Conservation (phyloP, 1,284 basidiomycete genomes). For the Apiotrichum porosum region DNA sequence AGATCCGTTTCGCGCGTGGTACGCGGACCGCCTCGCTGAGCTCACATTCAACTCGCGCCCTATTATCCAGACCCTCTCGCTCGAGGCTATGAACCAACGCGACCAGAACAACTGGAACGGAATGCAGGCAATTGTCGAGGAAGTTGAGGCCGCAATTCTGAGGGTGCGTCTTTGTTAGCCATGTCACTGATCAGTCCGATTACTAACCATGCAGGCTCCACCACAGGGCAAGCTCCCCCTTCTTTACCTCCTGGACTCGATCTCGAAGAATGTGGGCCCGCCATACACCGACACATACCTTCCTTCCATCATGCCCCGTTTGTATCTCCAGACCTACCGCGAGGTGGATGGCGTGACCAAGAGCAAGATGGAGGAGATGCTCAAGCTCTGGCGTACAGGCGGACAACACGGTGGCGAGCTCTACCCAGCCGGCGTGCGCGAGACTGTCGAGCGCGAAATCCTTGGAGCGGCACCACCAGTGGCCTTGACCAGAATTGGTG, state of each 20-base stretch:
- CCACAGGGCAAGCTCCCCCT: conserved; percentile 86
- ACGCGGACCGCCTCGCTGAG: conserved; percentile 67
- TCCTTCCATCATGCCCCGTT: conserved; percentile 61
- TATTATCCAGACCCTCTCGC: conserved; percentile 90
- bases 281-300: conserved; percentile 81
- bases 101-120: conserved; percentile 60
- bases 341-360: conserved; percentile 76
- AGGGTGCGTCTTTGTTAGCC: conserved; percentile 47
- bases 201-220: conserved; percentile 61
- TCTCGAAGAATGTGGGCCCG: conserved; percentile 87
- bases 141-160: conserved; percentile 80
- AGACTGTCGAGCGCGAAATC: conserved; percentile 37
- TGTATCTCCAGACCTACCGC: conserved; percentile 79
- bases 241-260: conserved; percentile 93
- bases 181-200: too few species aligned
- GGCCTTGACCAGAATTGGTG: conserved; percentile 10
- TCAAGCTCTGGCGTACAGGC: conserved; percentile 83
- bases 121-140: conserved; percentile 77
- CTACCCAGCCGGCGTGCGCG: conserved; percentile 48
- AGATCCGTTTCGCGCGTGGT: conserved; percentile 55
- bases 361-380: conserved; percentile 93
- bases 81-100: conserved; percentile 74
- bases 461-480: conserved; percentile 27
- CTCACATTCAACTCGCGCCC: conserved; percentile 94
- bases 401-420: conserved; percentile 72